A percentile compares a stretch with the other conserved stretches of the same genome.
These are phyloP conservation scores for Barnettozyma populi DNA, from an alignment of 805 yeast species.

Conservation along the genomic window DNA sequence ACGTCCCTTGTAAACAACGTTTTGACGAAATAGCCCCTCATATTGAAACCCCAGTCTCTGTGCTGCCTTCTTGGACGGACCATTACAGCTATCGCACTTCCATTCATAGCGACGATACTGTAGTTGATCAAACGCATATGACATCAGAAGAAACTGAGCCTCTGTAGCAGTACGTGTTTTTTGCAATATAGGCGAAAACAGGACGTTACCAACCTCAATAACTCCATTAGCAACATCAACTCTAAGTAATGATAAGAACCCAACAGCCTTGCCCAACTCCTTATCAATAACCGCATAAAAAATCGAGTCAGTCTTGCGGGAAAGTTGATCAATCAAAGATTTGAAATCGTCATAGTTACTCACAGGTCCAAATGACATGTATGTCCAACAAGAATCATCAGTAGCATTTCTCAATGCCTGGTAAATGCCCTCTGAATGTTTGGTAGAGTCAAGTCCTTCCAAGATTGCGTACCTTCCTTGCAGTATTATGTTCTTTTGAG, in stretches of 20 bases:
- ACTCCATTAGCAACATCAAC: background rate
- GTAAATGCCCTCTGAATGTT: background rate
- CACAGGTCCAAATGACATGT: constrained; percentile 2
- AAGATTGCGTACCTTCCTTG: background rate
- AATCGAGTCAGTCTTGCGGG: background rate
- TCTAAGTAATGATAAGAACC: constrained; percentile 2
- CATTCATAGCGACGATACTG: constrained; percentile 8
- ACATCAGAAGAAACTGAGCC: constrained; percentile 5
- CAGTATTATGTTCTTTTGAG: background rate
- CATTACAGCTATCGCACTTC: constrained; percentile 6
- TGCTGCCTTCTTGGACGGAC: constrained; percentile 5
- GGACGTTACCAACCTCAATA: constrained; percentile 5
- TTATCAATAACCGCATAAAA: constrained; percentile 3
- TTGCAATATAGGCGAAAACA: background rate
- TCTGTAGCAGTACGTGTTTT: constrained; percentile 1
- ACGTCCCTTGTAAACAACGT: constrained; percentile 2
- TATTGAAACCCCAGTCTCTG: constrained; percentile 3
- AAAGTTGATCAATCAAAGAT: background rate
- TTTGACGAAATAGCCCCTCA: constrained; percentile 2
- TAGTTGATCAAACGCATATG: constrained; percentile 2
- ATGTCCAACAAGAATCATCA: constrained; percentile 1
- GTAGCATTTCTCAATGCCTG: background rate
- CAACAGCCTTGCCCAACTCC: background rate
- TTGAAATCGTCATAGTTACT: background rate
- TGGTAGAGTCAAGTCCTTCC: background rate